Base-by-base conservation (phyloP, 2,329 filamentous ascomycete species). In the Fusarium secorum region DNA sequence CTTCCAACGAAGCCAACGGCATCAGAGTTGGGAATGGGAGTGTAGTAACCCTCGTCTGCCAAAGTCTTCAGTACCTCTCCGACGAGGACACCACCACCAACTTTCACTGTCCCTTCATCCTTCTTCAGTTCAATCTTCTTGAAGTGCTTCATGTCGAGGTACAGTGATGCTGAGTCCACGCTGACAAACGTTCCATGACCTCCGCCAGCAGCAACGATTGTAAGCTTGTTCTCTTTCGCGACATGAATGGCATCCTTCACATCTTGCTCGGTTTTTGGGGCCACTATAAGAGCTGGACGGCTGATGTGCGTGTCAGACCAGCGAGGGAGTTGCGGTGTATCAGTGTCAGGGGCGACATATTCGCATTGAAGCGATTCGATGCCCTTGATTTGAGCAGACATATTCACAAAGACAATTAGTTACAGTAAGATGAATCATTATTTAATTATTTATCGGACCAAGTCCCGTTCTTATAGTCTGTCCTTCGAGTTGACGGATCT, bases 71-170 rank as follows among this genome's bases (percentile, higher is more conserved):
- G 10, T 0, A 82, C 24, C 1, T 80, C 76, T 0, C 79, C 76
- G 0, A 74, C 72, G 0, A 75, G 18, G 6, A 70, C 73, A 3
- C 79, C 81, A 0, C 79, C 81, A 0, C 79, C 79, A 1, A 82
- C 35, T 1, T 33, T 62, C 1, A 80, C 81, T 0, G 72, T 75
- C 0, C 45, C 53, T 1, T 73, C 30, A 0, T 68, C 44, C 36
- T 79, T 76, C 41, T 80, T 66, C 4, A 82, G 42, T 3, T 56
- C 17, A 17, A 82, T 75, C 0, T 35, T 53, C 15, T 76, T 77
- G 70, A 82, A 79, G 14, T 66, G 60, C 18, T 64, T 71, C 71
- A 82, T 57, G 54, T 82, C 78, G 10, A 82, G 58, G 57, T 81
- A 82, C 8, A 82, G 45, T 0, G 76, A 77, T 10, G 70, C 66